phyloP scores from a whole-genome alignment of 78 protist species.

The Guillardia theta region DNA sequence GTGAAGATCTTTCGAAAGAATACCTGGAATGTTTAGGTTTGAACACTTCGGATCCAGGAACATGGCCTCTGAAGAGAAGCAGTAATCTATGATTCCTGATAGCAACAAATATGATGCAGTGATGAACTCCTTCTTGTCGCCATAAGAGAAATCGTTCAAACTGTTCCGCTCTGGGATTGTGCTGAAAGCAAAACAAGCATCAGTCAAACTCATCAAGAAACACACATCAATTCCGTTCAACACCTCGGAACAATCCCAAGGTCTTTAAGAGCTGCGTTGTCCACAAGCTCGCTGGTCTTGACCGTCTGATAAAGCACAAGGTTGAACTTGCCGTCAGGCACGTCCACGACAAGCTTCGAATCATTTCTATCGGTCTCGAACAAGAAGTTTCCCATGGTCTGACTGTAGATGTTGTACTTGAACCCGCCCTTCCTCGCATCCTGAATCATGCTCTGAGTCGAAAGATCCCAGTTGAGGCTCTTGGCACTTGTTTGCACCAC shows the following conservation, averaged over 20 bases:
- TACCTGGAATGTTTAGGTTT: too few species aligned
- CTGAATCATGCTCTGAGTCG: not conserved
- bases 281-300: not conserved
- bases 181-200: too few species aligned
- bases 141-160: not conserved
- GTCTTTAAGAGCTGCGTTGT: too few species aligned
- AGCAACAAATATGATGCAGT: too few species aligned
- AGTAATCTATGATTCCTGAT: too few species aligned
- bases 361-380: not conserved
- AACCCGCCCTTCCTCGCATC: not conserved
- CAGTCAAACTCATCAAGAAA: too few species aligned
- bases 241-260: too few species aligned
- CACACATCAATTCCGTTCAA: too few species aligned
- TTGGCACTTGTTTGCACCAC: not conserved
- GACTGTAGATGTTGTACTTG: not conserved
- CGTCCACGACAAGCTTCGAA: not conserved
- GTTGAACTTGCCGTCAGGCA: not conserved
- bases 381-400: not conserved
- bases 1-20: too few species aligned
- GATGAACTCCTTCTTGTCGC: not conserved
- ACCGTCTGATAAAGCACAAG: not conserved
- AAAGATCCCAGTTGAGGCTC: not conserved
- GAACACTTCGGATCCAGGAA: too few species aligned
- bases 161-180: not conserved
- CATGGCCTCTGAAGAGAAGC: too few species aligned